phyloP scores from a whole-genome alignment of 2,329 filamentous ascomycete species.

The Mollisia scopiformis region DNA sequence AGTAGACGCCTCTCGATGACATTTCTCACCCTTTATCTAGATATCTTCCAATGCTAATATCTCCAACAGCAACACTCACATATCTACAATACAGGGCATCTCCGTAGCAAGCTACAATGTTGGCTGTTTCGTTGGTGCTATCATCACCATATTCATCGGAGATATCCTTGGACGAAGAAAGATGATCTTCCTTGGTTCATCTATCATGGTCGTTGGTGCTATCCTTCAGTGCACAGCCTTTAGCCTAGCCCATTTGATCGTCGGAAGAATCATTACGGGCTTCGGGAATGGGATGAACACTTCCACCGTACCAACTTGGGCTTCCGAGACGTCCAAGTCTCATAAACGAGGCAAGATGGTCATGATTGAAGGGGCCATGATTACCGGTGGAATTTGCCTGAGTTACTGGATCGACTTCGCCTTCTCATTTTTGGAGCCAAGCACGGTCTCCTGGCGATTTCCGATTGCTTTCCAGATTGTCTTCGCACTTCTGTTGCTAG shows the following conservation, averaged over 20 bases:
- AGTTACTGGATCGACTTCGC: conserved; percentile 65
- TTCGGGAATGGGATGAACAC: conserved; percentile 55
- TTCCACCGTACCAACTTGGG: conserved; percentile 58
- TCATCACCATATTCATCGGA: conserved; percentile 51
- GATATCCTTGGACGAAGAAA: conserved; percentile 59
- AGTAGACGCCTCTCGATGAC: too few species aligned
- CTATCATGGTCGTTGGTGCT: conserved; percentile 61
- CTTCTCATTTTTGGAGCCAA: conserved; percentile 52
- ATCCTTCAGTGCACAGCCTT: conserved; percentile 43
- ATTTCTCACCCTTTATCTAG: background rate
- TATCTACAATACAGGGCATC: conserved; percentile 45
- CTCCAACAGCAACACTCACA: conserved; percentile 22
- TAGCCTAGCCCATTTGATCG: conserved; percentile 55
- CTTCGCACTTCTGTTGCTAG: conserved; percentile 61
- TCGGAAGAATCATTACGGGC: conserved; percentile 52
- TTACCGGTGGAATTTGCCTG: conserved; percentile 59
- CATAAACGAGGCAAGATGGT: conserved; percentile 63
- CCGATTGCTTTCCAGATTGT: conserved; percentile 60
- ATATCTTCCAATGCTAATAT: background rate
- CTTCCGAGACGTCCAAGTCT: conserved; percentile 59
- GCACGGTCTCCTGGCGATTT: conserved; percentile 60
- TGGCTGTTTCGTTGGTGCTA: conserved; percentile 58
- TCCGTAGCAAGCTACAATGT: conserved; percentile 59
- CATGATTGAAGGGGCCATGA: conserved; percentile 62
- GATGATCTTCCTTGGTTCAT: conserved; percentile 59